A percentile compares a stretch with the other conserved stretches of the same genome.
These are phyloP conservation scores for Cephaloascus fragrans DNA, from an alignment of 805 yeast genomes.

Conservation along the genomic window DNA sequence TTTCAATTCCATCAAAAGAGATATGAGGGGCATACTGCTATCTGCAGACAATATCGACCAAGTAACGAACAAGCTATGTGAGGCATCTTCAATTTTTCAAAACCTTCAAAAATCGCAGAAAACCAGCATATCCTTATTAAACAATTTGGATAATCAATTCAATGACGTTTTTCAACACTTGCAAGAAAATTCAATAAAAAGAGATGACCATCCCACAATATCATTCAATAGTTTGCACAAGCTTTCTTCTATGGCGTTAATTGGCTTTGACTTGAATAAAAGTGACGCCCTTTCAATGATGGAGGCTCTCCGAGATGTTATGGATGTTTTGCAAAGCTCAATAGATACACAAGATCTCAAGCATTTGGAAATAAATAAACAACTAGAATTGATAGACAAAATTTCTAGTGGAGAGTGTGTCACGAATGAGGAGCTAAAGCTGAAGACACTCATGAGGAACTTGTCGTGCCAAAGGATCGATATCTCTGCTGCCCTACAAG, in stretches of 20 bases:
- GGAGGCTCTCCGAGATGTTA: not conserved
- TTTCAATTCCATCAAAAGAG: not conserved
- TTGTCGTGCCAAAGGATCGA: not conserved
- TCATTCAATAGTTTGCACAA: not conserved
- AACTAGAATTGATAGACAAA: not conserved
- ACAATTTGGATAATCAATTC: slow-evolving; percentile 3
- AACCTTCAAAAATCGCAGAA: not conserved
- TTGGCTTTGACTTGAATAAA: not conserved
- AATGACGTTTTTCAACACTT: slow-evolving; percentile 5
- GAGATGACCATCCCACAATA: not conserved
- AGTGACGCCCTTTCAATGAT: not conserved
- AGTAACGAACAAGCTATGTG: not conserved
- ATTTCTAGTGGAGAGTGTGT: not conserved
- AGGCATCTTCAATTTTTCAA: no score
- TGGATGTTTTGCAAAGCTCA: not conserved
- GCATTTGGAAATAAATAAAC: not conserved
- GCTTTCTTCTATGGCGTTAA: not conserved
- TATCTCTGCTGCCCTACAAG: not conserved
- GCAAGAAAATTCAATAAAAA: not conserved
- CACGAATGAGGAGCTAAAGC: not conserved
- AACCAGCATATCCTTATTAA: not conserved
- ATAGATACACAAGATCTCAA: not conserved
- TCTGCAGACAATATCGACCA: not conserved
- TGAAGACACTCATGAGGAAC: not conserved
- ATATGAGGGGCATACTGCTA: not conserved